These are phyloP conservation scores for Entomortierella chlamydospora DNA, from an alignment of 192 early-diverging fungal genomes.

Conservation along the genomic window DNA sequence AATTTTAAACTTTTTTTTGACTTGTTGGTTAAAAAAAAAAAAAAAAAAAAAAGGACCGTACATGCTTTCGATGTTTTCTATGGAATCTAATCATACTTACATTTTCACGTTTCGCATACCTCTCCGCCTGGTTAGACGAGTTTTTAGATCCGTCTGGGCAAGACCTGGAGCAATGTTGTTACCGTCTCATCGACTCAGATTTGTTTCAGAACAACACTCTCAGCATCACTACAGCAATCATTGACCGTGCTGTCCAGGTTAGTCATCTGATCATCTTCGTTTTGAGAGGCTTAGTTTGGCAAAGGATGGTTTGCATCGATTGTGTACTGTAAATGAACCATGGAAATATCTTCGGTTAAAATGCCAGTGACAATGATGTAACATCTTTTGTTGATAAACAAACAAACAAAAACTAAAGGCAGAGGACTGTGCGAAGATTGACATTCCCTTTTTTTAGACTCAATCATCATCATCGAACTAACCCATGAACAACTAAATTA, in stretches of 20 bases:
- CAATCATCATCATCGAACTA: not conserved
- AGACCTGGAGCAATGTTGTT: conserved; percentile 59
- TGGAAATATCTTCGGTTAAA: not conserved
- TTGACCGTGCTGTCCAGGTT: conserved; percentile 50
- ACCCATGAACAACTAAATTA: too few species aligned
- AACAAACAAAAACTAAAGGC: not conserved
- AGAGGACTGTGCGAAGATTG: not conserved
- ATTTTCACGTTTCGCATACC: not conserved
- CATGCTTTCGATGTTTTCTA: not conserved
- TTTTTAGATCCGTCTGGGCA: conserved; percentile 50
- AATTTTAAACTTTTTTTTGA: too few species aligned
- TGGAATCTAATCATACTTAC: not conserved
- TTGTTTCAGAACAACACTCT: conserved; percentile 53
- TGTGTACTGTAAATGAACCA: too few species aligned
- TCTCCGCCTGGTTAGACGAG: conserved; percentile 55
- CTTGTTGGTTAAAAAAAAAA: too few species aligned
- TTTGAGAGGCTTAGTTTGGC: too few species aligned
- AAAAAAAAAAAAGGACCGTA: too few species aligned
- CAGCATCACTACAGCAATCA: conserved; percentile 20
- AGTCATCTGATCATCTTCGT: not conserved
- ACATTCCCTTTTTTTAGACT: not conserved
- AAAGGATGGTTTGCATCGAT: too few species aligned
- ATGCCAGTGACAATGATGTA: not conserved
- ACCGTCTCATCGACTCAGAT: conserved; percentile 64
- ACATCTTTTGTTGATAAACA: not conserved